phyloP scores from a whole-genome alignment of 2,329 filamentous ascomycete genomes.

The Trichophyton schoenleinii region DNA sequence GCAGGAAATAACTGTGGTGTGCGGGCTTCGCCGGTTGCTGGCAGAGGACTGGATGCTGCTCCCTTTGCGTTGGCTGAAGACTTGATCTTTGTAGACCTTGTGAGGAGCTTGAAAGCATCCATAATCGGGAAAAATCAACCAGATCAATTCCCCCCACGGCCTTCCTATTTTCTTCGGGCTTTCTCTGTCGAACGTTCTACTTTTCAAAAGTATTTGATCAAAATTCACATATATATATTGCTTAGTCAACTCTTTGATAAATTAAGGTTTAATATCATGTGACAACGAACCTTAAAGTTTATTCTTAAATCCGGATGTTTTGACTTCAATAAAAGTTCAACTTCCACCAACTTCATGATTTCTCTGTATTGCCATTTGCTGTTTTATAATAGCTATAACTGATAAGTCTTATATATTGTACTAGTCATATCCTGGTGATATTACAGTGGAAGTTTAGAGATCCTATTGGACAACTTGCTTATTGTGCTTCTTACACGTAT shows the following conservation, averaged over 20 bases:
- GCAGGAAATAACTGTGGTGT: constrained; percentile 28
- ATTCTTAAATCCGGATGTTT: not conserved
- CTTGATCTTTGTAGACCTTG: constrained; percentile 34
- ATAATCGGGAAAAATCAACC: constrained; percentile 17
- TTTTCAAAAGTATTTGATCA: not conserved
- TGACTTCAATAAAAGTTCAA: not conserved
- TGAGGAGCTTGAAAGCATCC: constrained; percentile 36
- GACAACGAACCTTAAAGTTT: not conserved
- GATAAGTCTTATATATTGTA: too few species aligned
- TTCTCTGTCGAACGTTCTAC: not conserved
- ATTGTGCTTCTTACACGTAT: not conserved
- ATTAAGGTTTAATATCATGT: not conserved
- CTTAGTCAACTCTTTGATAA: too few species aligned
- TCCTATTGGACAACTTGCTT: not conserved
- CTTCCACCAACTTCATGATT: not conserved
- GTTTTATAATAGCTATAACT: not conserved
- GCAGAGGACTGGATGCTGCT: constrained; percentile 21
- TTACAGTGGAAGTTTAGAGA: not conserved
- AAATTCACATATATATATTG: too few species aligned
- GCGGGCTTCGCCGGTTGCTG: constrained; percentile 29
- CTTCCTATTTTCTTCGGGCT: not conserved
- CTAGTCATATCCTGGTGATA: not conserved
- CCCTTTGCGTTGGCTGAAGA: constrained; percentile 17
- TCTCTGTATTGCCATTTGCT: not conserved
- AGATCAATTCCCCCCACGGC: not conserved